These are phyloP conservation scores for Anthracocystis setariae DNA, from an alignment of 1,284 basidiomycete genomes.

Conservation along the genomic window DNA sequence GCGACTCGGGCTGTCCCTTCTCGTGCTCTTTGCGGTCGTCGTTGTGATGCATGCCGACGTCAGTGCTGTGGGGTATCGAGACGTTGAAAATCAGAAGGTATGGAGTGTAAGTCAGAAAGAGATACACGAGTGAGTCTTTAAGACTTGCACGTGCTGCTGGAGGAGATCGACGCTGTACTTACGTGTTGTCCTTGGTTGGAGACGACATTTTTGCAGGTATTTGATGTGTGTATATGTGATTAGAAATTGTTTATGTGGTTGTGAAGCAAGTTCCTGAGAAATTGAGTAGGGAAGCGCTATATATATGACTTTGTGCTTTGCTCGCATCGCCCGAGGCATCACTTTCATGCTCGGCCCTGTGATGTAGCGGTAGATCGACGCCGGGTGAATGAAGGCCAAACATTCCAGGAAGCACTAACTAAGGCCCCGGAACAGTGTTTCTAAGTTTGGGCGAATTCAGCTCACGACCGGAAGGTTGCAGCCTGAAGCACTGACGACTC, in stretches of 20 bases:
- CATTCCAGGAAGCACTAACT: too few relatives aligned
- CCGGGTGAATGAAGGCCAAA: too few relatives aligned
- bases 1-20: constrained; percentile 58
- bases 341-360: constrained; percentile 19
- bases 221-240: too few relatives aligned
- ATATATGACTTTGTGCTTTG: constrained; percentile 6
- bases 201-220: too few relatives aligned
- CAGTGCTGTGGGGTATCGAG: constrained; percentile 26
- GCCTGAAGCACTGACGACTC: constrained; percentile 15
- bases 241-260: too few relatives aligned
- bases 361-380: constrained; percentile 7
- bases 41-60: constrained; percentile 49
- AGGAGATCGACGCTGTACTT: too few relatives aligned
- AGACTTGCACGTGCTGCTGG: too few relatives aligned
- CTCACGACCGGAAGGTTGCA: background rate
- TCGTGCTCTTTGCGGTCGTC: constrained; percentile 58
- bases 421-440: constrained; percentile 7
- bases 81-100: background rate
- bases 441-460: constrained; percentile 10
- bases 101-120: too few relatives aligned
- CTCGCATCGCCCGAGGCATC: background rate
- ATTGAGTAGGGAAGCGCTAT: constrained; percentile 8
- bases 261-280: too few relatives aligned
- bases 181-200: too few relatives aligned
- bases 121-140: too few relatives aligned